A percentile compares a stretch with the other conserved stretches of the same genome.
Conservation (phyloP, 805 yeast genomes). For the Isabelozyma heimii region DNA sequence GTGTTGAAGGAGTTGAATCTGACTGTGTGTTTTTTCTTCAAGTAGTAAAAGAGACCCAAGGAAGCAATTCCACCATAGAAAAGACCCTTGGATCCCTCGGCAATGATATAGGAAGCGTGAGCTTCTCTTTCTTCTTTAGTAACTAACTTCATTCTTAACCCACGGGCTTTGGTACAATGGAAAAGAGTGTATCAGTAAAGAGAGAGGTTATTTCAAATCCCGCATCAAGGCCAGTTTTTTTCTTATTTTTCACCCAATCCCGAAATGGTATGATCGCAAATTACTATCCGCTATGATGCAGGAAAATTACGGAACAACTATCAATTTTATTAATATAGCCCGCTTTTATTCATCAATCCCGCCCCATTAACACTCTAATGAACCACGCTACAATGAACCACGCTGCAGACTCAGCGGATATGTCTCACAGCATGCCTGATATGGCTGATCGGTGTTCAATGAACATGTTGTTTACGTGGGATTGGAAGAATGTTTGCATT, state of each 20-base stretch:
- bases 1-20: conserved; percentile 38
- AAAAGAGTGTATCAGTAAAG: too few species aligned
- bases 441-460: not conserved
- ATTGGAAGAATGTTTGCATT: conserved; percentile 68
- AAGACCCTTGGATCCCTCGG: conserved; percentile 64
- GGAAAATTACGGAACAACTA: too few species aligned
- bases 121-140: conserved; percentile 38
- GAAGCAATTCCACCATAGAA: conserved; percentile 57
- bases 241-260: too few species aligned
- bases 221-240: too few species aligned
- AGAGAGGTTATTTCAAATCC: too few species aligned
- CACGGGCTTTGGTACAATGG: too few species aligned
- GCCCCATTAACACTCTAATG: conserved; percentile 1
- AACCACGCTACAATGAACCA: not conserved
- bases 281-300: too few species aligned
- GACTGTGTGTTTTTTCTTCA: conserved; percentile 37
- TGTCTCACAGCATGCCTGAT: not conserved
- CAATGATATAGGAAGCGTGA: conserved; percentile 30
- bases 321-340: too few species aligned
- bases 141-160: conserved; percentile 32
- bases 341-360: too few species aligned
- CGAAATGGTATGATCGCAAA: too few species aligned
- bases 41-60: conserved; percentile 46
- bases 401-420: not conserved
- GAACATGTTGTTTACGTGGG: conserved; percentile 76